Base-by-base conservation (phyloP, 345 rosid species). In the Arabis hirsuta region DNA sequence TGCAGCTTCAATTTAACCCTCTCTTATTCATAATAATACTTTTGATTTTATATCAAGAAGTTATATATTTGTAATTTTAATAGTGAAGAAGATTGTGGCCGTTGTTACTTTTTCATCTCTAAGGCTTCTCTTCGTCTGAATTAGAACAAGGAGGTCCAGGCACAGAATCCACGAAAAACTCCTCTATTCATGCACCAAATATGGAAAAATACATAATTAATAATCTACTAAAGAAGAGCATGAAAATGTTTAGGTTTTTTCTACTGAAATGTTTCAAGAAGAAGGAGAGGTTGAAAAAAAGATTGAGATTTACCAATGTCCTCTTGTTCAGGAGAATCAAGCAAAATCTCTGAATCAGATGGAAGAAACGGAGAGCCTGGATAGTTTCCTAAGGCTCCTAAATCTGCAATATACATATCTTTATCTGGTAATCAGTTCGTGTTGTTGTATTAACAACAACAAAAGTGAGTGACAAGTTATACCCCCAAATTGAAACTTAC, bases 291-390 rank as follows among this genome's bases (percentile, higher is more conserved):
- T 12, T 19, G 52, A 29, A 24, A 42, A 24, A 8, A 24, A 42
- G 36, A 8, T 19, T 6, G 51, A 45, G 67, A 66, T n/a, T 71
- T 84, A 90, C 99, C 99, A 80, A 95, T 86, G 73, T 88, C 90
- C 26, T 91, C 96, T 36, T 80, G 90, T 71, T 90, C 96, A 19
- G 97, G 88, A 83, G 99, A 95, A 81, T 91, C 99, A 9, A 90
- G 86, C 73, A 91, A 87, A 82, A 95, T 88, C 84, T 95, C 99
- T 13, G 99, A 90, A 84, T 90, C 97, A 29, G 97, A 91, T 19
- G 88, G 92, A 73, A 90, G 96, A 82, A 88, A 95, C 3, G 97
- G 99, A n/a, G 97, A 95, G 78, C 96, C 89, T 16, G 96, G 86
- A 79, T 95, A 90, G 84, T 91, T 95, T 76, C 84, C 97, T 12